Conservation (phyloP, 768 basidiomycete species). For the Rhizopogon vinicolor region DNA sequence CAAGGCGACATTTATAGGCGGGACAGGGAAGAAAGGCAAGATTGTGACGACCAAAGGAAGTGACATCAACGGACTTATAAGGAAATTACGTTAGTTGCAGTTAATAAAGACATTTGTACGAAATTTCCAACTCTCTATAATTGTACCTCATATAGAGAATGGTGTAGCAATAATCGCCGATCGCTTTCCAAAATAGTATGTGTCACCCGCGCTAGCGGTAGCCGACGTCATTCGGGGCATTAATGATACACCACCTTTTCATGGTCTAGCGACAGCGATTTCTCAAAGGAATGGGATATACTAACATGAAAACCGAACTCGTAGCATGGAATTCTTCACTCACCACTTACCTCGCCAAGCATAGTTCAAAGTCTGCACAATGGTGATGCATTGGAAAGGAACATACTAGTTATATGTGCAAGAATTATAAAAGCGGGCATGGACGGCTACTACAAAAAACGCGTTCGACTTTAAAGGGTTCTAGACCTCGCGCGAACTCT, state of each 20-base stretch:
- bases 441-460: not conserved
- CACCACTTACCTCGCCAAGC: too few species aligned
- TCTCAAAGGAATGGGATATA: not conserved
- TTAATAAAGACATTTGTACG: constrained; percentile 18
- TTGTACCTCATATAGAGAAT: not conserved
- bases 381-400: not conserved
- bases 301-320: not conserved
- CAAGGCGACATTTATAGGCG: constrained; percentile 22
- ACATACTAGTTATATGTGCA: not conserved
- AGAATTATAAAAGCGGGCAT: not conserved
- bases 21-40: constrained; percentile 20
- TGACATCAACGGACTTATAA: constrained; percentile 26
- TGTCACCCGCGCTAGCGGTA: not conserved
- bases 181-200: not conserved
- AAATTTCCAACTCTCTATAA: constrained; percentile 2
- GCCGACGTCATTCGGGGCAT: not conserved
- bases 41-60: constrained; percentile 17
- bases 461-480: not conserved
- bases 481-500: not conserved
- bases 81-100: constrained; percentile 18
- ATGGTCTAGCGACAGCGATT: too few species aligned
- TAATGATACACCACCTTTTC: too few species aligned
- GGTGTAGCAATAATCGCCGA: not conserved
- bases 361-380: too few species aligned
- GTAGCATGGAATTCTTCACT: too few species aligned